phyloP scores from a whole-genome alignment of 2,329 filamentous ascomycete genomes.

The Sporothrix curviconia region DNA sequence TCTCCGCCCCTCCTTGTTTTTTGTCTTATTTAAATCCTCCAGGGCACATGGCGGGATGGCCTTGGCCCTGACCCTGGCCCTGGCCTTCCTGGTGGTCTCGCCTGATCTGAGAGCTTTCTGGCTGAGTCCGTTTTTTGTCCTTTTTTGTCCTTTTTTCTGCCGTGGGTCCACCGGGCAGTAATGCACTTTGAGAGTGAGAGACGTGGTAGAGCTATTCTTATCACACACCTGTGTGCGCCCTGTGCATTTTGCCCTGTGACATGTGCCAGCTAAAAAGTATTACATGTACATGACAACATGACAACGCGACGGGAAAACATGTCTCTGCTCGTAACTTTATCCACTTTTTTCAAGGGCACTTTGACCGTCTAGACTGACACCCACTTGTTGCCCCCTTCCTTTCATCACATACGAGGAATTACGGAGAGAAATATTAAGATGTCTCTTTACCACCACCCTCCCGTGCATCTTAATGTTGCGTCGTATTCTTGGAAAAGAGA shows the following conservation, averaged over 20 bases:
- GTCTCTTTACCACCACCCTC: constrained; percentile 1
- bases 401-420: neutral
- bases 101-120: too few relatives aligned
- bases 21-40: neutral
- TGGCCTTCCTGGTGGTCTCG: too few relatives aligned
- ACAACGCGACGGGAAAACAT: neutral
- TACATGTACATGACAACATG: neutral
- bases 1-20: neutral
- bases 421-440: too few relatives aligned
- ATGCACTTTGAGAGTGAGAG: too few relatives aligned
- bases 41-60: constrained; percentile 16
- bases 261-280: too few relatives aligned
- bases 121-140: too few relatives aligned
- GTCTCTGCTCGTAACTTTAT: neutral
- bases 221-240: too few relatives aligned
- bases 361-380: neutral
- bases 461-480: too few relatives aligned
- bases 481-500: neutral
- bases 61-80: too few relatives aligned
- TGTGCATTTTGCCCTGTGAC: constrained; percentile 6
- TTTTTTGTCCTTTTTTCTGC: neutral
- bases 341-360: neutral
- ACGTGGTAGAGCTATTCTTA: too few relatives aligned
- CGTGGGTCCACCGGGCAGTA: too few relatives aligned
- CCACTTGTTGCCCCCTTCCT: neutral